Evolutionary conservation across 805 yeast genomes (phyloP), one percentile per base, ranked within the genome.

Genomic region (Starmera caribaea): DNA sequence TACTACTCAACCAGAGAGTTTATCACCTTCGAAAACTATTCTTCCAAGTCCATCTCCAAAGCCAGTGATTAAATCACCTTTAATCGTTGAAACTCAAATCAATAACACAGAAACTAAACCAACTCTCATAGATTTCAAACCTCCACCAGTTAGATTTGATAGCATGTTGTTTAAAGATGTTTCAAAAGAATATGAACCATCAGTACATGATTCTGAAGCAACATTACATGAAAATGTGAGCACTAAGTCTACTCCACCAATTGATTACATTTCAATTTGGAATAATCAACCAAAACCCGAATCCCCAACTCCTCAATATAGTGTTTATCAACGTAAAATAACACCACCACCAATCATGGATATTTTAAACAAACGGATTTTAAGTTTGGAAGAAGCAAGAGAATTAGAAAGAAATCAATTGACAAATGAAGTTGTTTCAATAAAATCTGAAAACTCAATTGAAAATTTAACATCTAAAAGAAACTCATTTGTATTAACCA

Each of bases 271-370:
- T 27, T 46, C 49, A 13, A 55, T 51, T 16, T 54, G 58, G 59
- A 49, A 48, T 35, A 50, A 42, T 35, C 66, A 16, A 58, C 62
- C 41, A 58, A 65, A 45, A 28, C 35, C 46, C 14, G n/a, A 4
- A 3, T 44, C 51, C 1, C 51, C 49, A 9, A 21, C 46, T 6
- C 52, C 55, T 13, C 57, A 54, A 34, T 54, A 54, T 32, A 39
- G 42, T 10, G 29, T 42, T 10, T 42, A 39, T 4, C 28, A 41
- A 3, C 47, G 47, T 40, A 48, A 44, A 13, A 37, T 38, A n/a
- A 14, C 49, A 8, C 51, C 55, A 14, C 41, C 41, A 21, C 44
- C 42, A 16, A 45, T 54, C 10, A 35, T 50, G 41, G 47, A 43
- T n/a, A 36, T 49, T 15, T 32, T 54, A 14, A 45, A 48, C 10